Base-by-base conservation (phyloP, 345 rosid species). In the Moricandia moricandioides region DNA sequence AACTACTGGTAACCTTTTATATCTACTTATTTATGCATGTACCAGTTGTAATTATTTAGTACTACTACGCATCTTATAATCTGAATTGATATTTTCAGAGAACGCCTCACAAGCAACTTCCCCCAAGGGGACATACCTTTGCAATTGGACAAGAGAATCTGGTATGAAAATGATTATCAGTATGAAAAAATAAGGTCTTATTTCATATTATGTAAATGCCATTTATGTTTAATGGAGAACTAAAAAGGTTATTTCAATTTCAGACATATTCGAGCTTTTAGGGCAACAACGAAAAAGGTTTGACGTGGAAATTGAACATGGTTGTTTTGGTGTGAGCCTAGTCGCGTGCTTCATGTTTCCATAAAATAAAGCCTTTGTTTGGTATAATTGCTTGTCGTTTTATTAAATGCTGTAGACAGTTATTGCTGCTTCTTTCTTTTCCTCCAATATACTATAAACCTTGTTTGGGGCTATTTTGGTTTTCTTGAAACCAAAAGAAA, bases 41-140 rank as follows among this genome's bases (percentile, higher is more conserved):
- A 16, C 40, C 29, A 77, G 24, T 16, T 73, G 18, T 33, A 61
- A 21, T 31, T 62, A 5, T 1, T 26, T 56, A 24, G 2, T 30
- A 40, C 3, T 13, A 47, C 11, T 9, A 12, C n/a, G 45, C 8
- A 54, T 26, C 2, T 24, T 0, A 0, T 34, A 13, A 34, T 56
- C 69, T 63, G 29, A 1, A 18, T 51, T 9, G 6, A 4, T 4
- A 5, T 26, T 37, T 82, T 59, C 82, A 91, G 98, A 87, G 87
- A 80, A 88, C 93, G 6, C 93, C 91, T 6, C 96, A 66, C 71
- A 93, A 85, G 34, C 92, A 79, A 66, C 87, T 87, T 4, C 93
- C 95, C 3, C 95, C 93, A 0, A 88, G 93, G 77, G 80, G 87
- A 61, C 97, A 91, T 1, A 79, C 88, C 0, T 91, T 83, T 64